A percentile compares a stretch with the other conserved stretches of the same genome.
phyloP scores from a whole-genome alignment of 1,139 yeast genomes.

The Nakaseomyces kungkrabaensis region DNA sequence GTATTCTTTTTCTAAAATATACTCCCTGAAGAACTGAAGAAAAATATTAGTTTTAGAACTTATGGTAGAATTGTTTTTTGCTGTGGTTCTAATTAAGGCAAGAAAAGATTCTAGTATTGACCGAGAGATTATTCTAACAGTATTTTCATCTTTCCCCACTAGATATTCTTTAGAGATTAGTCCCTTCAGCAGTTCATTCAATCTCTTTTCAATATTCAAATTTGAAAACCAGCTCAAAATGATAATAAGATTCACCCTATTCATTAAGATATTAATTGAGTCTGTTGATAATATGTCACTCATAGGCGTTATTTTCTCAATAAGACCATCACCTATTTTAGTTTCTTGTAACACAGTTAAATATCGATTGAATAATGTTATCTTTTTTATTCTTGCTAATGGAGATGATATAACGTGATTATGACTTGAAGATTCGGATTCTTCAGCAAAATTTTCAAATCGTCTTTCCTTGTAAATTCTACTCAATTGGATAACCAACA shows the following conservation, averaged over 20 bases:
- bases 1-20: not conserved
- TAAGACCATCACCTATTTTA: constrained; percentile 10
- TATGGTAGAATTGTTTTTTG: not conserved
- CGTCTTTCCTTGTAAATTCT: constrained; percentile 20
- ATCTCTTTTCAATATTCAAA: constrained; percentile 17
- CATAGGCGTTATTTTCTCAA: constrained; percentile 26
- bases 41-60: not conserved
- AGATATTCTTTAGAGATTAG: constrained; percentile 7
- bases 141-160: constrained; percentile 1
- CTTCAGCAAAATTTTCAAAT: constrained; percentile 23
- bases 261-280: constrained; percentile 16
- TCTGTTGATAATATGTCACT: constrained; percentile 17
- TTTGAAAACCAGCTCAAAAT: constrained; percentile 16
- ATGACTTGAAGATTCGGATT: constrained; percentile 6
- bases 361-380: constrained; percentile 21
- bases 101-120: constrained; percentile 3
- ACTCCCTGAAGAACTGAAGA: not conserved
- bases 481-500: constrained; percentile 16
- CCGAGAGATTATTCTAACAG: constrained; percentile 1
- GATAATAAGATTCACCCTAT: constrained; percentile 23
- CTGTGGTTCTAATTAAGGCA: not conserved
- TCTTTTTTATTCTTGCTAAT: not conserved
- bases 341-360: constrained; percentile 12
- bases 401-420: constrained; percentile 9
- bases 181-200: constrained; percentile 17